Conservation (phyloP, 129 eudicot species). For the Heracleum sosnowskyi region DNA sequence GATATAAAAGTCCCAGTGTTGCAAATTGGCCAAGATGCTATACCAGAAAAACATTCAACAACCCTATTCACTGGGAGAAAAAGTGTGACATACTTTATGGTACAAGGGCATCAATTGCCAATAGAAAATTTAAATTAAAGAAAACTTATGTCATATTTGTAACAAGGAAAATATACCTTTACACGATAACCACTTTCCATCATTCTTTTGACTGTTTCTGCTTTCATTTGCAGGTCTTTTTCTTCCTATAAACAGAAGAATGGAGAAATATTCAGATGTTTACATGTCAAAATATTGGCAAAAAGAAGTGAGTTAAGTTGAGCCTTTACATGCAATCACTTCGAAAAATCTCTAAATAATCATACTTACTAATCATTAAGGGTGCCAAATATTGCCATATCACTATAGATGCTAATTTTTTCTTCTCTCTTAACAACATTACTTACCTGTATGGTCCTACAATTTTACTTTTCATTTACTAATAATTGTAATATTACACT, state of each 20-base stretch:
- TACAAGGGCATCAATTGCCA: constrained; percentile 1
- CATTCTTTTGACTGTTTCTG: constrained; percentile 49
- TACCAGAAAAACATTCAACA: background rate
- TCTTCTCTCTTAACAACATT: background rate
- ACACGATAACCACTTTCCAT: constrained; percentile 79
- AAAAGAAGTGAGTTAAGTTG: background rate
- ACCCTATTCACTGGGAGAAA: background rate
- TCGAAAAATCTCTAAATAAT: background rate
- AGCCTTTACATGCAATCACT: background rate
- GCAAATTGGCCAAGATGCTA: background rate
- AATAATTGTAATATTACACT: no score
- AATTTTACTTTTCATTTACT: background rate
- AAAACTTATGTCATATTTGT: background rate
- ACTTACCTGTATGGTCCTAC: background rate
- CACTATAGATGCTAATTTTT: background rate
- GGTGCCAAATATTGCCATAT: background rate
- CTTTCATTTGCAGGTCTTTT: constrained; percentile 74
- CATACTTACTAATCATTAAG: background rate
- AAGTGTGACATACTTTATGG: background rate
- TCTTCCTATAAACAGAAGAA: constrained; percentile 33
- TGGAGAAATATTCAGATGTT: background rate
- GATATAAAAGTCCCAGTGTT: background rate
- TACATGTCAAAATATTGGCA: background rate
- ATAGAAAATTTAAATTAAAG: background rate
- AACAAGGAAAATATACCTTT: constrained; percentile 38